A percentile compares a stretch with the other conserved stretches of the same genome.
phyloP scores from a whole-genome alignment of 139 green algal species.

The Parachlorella kessleri region DNA sequence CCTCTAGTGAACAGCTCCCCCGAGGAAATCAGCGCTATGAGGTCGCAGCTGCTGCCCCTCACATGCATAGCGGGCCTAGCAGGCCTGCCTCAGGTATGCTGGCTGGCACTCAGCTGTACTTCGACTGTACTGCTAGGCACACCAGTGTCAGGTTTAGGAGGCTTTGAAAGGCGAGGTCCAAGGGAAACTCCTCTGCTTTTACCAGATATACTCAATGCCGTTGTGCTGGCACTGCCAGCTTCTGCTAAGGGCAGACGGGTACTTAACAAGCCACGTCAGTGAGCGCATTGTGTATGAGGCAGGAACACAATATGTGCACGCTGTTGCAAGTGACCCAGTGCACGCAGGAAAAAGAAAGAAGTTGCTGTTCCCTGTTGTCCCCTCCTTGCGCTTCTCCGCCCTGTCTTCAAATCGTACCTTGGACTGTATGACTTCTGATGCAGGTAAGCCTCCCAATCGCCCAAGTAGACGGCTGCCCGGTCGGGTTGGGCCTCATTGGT shows the following conservation, averaged over 20 bases:
- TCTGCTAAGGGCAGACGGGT: background rate
- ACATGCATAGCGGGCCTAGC: constrained; percentile 81
- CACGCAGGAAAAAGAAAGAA: background rate
- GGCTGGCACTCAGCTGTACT: background rate
- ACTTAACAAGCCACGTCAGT: background rate
- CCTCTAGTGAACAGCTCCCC: constrained; percentile 50
- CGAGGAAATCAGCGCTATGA: constrained; percentile 67
- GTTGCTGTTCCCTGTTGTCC: background rate
- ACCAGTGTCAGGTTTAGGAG: background rate
- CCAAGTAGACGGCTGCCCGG: constrained; percentile 67
- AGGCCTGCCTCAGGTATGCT: constrained; percentile 82
- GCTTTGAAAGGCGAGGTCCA: background rate
- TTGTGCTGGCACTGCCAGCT: background rate
- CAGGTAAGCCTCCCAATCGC: constrained; percentile 77
- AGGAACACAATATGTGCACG: background rate
- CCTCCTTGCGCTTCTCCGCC: background rate
- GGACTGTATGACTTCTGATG: no score
- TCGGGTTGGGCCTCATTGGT: constrained; percentile 83
- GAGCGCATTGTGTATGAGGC: background rate
- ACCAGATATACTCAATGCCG: background rate
- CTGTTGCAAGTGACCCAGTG: no score
- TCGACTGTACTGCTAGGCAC: background rate
- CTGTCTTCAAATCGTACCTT: no score
- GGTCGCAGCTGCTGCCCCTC: constrained; percentile 65
- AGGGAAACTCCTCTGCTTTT: no score